A percentile compares a stretch with the other conserved stretches of the same genome.
phyloP scores from a whole-genome alignment of 441 rosid species.

The Rhodomyrtus psidioides region DNA sequence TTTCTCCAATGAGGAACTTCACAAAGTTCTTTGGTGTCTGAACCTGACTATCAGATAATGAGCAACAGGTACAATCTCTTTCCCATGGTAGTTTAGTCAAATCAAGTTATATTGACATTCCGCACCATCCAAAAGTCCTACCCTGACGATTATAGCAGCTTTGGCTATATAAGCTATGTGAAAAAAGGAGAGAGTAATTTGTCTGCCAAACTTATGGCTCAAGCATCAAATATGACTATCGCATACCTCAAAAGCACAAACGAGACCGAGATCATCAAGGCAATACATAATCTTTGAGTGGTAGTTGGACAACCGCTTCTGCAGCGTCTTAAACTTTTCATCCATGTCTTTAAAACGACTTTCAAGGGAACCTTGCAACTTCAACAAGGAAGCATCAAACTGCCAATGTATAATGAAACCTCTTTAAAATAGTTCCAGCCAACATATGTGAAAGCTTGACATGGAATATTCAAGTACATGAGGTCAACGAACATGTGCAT shows the following conservation, averaged over 20 bases:
- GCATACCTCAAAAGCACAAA: constrained; percentile 80
- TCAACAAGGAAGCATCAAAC: constrained; percentile 46
- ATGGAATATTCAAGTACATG: not conserved
- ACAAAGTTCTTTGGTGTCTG: not conserved
- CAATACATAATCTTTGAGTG: constrained; percentile 63
- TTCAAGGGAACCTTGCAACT: constrained; percentile 32
- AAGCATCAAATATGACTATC: not conserved
- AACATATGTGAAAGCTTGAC: not conserved
- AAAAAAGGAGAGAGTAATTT: not conserved
- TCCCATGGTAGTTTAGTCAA: not conserved
- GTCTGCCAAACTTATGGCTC: not conserved
- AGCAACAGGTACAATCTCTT: not conserved
- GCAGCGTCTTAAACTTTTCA: constrained; percentile 34
- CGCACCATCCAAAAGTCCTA: not conserved
- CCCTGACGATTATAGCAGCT: not conserved
- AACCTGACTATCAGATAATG: not conserved
- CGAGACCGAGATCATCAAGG: constrained; percentile 77
- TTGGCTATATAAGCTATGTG: not conserved
- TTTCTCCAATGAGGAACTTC: not conserved
- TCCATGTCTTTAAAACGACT: constrained; percentile 30
- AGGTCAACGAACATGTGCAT: not conserved
- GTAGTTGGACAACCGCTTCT: constrained; percentile 41
- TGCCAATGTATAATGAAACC: constrained; percentile 23
- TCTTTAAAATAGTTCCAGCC: not conserved
- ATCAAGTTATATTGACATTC: not conserved